Conservation (phyloP, 305 asterid genomes). For the Andrographis paniculata region DNA sequence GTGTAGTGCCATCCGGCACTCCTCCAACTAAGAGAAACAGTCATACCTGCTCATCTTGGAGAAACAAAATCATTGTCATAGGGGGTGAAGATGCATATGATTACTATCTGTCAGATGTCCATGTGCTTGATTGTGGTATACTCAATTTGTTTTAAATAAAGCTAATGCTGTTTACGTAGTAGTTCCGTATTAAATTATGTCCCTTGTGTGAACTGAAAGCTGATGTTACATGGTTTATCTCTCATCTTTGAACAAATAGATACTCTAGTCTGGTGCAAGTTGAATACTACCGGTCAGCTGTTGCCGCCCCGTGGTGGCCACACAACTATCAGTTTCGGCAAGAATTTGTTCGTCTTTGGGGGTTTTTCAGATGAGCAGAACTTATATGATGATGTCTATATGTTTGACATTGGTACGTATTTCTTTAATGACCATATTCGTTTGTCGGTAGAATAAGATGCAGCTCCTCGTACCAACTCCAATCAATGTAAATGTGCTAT, state of each 20-base stretch:
- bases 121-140: conserved; percentile 87
- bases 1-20: conserved; percentile 77
- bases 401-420: conserved; percentile 82
- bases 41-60: conserved; percentile 94
- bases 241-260: conserved; percentile 40
- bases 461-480: not conserved
- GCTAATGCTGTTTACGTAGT: conserved; percentile 6
- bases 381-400: conserved; percentile 71
- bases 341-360: conserved; percentile 78
- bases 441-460: conserved; percentile 3
- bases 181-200: conserved; percentile 12
- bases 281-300: conserved; percentile 75
- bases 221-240: conserved; percentile 18
- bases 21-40: conserved; percentile 95
- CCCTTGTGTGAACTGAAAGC: conserved; percentile 5
- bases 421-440: conserved; percentile 5
- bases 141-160: conserved; percentile 9
- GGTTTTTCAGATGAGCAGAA: conserved; percentile 91
- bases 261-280: conserved; percentile 85
- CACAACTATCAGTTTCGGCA: conserved; percentile 73
- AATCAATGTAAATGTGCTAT: conserved; percentile 2
- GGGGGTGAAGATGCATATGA: conserved; percentile 90
- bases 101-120: conserved; percentile 86
- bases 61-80: conserved; percentile 75
- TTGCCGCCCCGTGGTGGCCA: conserved; percentile 98